Evolutionary conservation across 768 basidiomycete genomes (phyloP).

Genomic region (Termitomyces sp.): DNA sequence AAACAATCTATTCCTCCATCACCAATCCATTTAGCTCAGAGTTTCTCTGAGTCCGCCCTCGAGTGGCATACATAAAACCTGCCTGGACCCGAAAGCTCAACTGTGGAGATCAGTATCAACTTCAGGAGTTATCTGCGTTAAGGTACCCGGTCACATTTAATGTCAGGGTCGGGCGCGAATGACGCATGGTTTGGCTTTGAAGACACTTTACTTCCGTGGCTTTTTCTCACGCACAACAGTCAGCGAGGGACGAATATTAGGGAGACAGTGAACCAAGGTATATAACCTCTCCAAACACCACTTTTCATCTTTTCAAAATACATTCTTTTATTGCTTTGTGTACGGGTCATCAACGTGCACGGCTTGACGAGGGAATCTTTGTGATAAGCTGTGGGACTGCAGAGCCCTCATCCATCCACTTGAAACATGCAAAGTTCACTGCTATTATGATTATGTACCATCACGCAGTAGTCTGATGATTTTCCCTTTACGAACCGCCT

Average conservation of each 20-base stretch:
- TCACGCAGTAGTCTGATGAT: not conserved
- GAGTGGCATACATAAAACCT: not conserved
- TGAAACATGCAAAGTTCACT: not conserved
- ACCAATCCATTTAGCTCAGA: not conserved
- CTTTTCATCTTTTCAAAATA: not conserved
- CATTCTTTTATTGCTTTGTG: not conserved
- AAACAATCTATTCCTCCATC: not conserved
- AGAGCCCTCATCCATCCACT: not conserved
- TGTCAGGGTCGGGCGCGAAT: constrained; percentile 1
- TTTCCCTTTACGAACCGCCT: not conserved
- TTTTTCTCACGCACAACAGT: not conserved
- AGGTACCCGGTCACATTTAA: not conserved
- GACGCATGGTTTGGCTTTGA: not conserved
- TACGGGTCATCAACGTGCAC: not conserved
- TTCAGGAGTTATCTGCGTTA: not conserved
- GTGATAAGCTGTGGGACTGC: not conserved
- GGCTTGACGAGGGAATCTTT: not conserved
- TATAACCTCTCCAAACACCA: not conserved
- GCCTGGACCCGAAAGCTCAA: not conserved
- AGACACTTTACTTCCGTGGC: not conserved
- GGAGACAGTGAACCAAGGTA: not conserved
- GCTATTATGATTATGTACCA: not conserved
- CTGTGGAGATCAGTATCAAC: not conserved
- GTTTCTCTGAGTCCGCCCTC: not conserved
- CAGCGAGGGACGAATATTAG: not conserved